Base-by-base conservation (phyloP, 2,329 filamentous ascomycete genomes). In the Ascomycota sp. region DNA sequence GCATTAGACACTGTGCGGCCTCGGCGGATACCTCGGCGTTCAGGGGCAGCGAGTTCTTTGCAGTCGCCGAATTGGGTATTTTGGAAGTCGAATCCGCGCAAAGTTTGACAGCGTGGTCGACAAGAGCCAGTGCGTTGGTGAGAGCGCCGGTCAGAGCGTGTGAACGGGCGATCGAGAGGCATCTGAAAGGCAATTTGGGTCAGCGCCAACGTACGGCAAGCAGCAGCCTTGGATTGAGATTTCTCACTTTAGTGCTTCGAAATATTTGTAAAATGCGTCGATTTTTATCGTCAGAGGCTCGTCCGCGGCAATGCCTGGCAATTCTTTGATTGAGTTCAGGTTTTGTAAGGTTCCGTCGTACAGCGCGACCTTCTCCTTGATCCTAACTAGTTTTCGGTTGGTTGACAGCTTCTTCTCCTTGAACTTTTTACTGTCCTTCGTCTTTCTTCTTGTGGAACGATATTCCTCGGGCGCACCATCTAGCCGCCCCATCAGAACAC, bases 261-360 rank as follows among this genome's bases (percentile, higher is more conserved):
- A 98, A 53, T 95, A 95, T 35, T 68, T 62, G 23, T 68, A 63
- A 40, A 81, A 86, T 22, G 71, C 71, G 32, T 80, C 70, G n/a
- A 98, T 59, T 48, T 89, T 81, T 27, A 65, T 56, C 4, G 83
- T 61, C 38, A 98, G 78, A 11, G 57, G 61, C 25, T 71, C 65
- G 43, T 98, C 89, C 25, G 82, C 77, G 23, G 82, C 82, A 12
- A 94, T 79, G 51, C 89, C 89, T 3, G 83, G 78, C 10, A 98
- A 63, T 35, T 93, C 82, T 42, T 78, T 81, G 48, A 94, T 73
- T 4, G 83, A 81, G 39, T 94, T 79, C 35, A 98, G 61, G 51
- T 82, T 94, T 52, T 94, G 81, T 17, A 94, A 55, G 7, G 77
- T 91, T 17, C 82, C 81, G 47, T 94, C 83, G 47, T 94, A 95